A percentile compares a stretch with the other conserved stretches of the same genome.
These are phyloP conservation scores for Chaetoscypha palmicola DNA, from an alignment of 2,329 filamentous ascomycete species.

Conservation along the genomic window DNA sequence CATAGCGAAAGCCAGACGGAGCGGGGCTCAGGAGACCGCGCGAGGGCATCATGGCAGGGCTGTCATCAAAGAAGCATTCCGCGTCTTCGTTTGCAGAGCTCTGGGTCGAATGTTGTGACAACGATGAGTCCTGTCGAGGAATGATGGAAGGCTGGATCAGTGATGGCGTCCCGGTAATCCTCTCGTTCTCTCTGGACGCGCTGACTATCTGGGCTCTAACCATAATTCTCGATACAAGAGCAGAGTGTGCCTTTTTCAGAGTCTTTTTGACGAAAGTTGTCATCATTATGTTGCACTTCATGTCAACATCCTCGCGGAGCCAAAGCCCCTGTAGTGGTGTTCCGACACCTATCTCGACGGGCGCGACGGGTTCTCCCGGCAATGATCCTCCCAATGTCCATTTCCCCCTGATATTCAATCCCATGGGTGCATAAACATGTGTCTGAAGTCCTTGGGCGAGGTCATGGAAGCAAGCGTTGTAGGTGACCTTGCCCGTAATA, in stretches of 20 bases:
- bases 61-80: too few species aligned
- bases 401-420: slow-evolving; percentile 69
- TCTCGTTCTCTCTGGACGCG: slow-evolving; percentile 15
- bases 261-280: slow-evolving; percentile 74
- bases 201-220: slow-evolving; percentile 39
- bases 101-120: background rate
- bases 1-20: background rate
- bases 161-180: slow-evolving; percentile 6
- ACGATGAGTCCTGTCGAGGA: background rate
- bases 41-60: too few species aligned
- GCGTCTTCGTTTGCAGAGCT: too few species aligned
- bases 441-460: slow-evolving; percentile 68
- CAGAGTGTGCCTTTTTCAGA: slow-evolving; percentile 66
- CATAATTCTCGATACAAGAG: slow-evolving; percentile 59
- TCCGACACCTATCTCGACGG: slow-evolving; percentile 58
- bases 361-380: slow-evolving; percentile 60
- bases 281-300: slow-evolving; percentile 73
- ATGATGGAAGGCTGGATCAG: background rate
- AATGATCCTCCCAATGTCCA: slow-evolving; percentile 70
- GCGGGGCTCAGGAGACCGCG: too few species aligned
- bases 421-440: slow-evolving; percentile 76
- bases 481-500: slow-evolving; percentile 61
- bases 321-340: slow-evolving; percentile 66
- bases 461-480: slow-evolving; percentile 76
- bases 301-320: slow-evolving; percentile 76